Evolutionary conservation across 1,284 basidiomycete species (phyloP), one percentile per base, ranked within the genome.

Genomic region (Pisolithus thermaeus): DNA sequence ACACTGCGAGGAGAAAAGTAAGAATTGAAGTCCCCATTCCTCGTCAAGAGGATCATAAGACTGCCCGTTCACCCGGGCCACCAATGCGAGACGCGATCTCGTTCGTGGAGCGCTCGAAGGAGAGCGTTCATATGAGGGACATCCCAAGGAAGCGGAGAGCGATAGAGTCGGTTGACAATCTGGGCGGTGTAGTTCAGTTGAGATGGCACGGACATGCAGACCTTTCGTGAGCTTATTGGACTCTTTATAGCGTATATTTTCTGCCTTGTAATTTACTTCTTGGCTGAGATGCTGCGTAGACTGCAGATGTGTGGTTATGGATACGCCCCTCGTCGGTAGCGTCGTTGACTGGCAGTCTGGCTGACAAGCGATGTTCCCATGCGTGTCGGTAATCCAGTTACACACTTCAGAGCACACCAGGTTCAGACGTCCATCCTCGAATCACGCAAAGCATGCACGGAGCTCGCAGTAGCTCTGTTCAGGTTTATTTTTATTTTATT

Each of bases 11-110:
- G 42, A 59, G 52, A 37, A 57, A 52, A 36, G 38, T 59, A 16
- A 60, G 54, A 52, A 56, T 65, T 16, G 52, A 55, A 16, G 45
- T 61, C 41, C 53, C 56, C 2, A 45, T 62, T 28, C 38, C 35
- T 30, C 54, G 38, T 39, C 52, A 54, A 3, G 40, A 52, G n/a
- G 30, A 7, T 3, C 30, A 27, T 3, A 28, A 20, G 14, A 22
- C 41, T 23, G 12, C 12, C 12, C 12, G 32, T 35, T 35, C 32
- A 35, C 32, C 32, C 9, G 39, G 23, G 27, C 28, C 25, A 28
- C 32, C n/a, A 18, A 37, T 12, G 27, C 51, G 11, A 23, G 36
- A 7, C 39, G 18, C 3, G 39, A 11, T 1, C 27, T 46, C 20
- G 40, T 32, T 32, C 46, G 20, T 36, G 46, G 0, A 38, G 45